Percentiles rank a stretch among this genome's conserved stretches.
These are phyloP conservation scores for Leishmania turanica DNA, from an alignment of 208 protist genomes.

Conservation along the genomic window DNA sequence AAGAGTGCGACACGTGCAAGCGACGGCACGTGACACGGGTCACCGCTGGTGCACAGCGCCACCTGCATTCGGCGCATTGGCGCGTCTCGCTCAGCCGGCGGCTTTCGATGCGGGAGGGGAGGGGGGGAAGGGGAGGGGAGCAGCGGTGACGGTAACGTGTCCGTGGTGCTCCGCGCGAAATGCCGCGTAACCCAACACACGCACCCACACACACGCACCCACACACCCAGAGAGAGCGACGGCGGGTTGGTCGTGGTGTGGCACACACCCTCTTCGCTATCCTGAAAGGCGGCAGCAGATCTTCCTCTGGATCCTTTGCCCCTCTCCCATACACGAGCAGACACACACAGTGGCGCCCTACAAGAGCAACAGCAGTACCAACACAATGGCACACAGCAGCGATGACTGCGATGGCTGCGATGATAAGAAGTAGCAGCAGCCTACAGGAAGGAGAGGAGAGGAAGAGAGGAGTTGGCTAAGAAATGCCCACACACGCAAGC, in stretches of 20 bases:
- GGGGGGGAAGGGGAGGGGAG: not conserved
- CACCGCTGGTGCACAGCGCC: constrained; percentile 17
- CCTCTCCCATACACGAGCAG: not conserved
- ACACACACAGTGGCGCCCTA: not conserved
- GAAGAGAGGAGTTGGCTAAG: constrained; percentile 4
- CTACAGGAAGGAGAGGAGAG: not conserved
- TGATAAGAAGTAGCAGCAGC: not conserved
- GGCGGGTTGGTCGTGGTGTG: not conserved
- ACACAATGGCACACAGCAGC: not conserved
- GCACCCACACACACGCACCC: not conserved
- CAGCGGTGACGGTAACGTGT: not conserved
- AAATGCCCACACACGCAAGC: constrained; percentile 1
- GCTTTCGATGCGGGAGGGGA: not conserved
- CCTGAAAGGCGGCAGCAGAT: not conserved
- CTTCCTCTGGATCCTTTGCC: not conserved
- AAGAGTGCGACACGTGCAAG: constrained; percentile 80
- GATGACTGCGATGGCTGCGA: not conserved
- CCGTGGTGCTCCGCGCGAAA: not conserved
- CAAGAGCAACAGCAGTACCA: not conserved
- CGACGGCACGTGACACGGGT: constrained; percentile 32
- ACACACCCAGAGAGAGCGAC: not conserved
- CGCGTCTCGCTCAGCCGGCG: not conserved
- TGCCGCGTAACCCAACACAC: not conserved
- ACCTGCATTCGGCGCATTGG: constrained; percentile 17
- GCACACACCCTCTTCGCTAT: not conserved